Evolutionary conservation across 2,329 filamentous ascomycete species (phyloP).

Genomic region (Hysterium pulicare): DNA sequence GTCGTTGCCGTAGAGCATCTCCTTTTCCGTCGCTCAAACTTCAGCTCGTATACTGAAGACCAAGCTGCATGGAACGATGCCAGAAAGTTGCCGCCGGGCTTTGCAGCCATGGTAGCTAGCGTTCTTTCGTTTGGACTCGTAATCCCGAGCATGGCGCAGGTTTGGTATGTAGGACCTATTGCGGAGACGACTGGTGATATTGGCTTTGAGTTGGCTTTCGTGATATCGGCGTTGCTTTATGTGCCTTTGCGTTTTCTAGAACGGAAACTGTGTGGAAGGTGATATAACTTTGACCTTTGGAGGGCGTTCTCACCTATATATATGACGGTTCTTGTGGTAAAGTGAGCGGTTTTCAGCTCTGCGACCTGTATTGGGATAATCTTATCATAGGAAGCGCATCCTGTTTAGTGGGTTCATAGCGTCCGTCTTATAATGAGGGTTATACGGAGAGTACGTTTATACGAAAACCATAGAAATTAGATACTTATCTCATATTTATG

Average conservation of each 20-base stretch:
- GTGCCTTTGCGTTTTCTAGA: conserved; percentile 43
- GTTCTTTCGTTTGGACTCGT: conserved; percentile 46
- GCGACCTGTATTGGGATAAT: no score
- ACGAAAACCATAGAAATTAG: no score
- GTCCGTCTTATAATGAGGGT: no score
- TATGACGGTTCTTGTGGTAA: no score
- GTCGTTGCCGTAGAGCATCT: conserved; percentile 37
- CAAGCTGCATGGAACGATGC: conserved; percentile 39
- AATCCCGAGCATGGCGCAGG: conserved; percentile 59
- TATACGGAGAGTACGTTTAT: no score
- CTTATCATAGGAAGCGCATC: no score
- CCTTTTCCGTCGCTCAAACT: conserved; percentile 33
- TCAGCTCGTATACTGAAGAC: conserved; percentile 35
- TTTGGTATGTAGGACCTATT: conserved; percentile 61
- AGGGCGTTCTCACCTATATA: no score
- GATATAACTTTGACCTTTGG: no score
- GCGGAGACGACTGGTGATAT: conserved; percentile 60
- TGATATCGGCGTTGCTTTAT: conserved; percentile 45
- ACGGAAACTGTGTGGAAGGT: conserved; percentile 22
- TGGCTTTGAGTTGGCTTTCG: conserved; percentile 63
- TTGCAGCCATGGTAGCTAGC: conserved; percentile 39
- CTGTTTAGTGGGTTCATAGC: no score
- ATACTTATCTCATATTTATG: no score
- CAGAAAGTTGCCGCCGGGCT: conserved; percentile 38
- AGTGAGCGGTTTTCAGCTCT: no score